These are phyloP conservation scores for Apiospora malaysiana DNA, from an alignment of 2,329 filamentous ascomycete genomes.

Conservation along the genomic window DNA sequence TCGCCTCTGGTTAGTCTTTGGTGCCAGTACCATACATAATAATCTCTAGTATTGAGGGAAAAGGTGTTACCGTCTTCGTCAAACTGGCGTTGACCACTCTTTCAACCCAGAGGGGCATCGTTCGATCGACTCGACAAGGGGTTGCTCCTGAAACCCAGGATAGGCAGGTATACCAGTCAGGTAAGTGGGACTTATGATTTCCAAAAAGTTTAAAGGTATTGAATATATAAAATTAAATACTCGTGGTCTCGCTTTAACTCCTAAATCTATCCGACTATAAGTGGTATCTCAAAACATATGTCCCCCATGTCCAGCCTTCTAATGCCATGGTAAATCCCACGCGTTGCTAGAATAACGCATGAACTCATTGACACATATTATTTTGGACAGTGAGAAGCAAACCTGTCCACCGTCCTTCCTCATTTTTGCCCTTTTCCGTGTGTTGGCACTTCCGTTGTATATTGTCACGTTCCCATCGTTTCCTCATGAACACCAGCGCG, in stretches of 20 bases:
- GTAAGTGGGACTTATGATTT: too few relatives aligned
- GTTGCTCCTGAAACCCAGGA: too few relatives aligned
- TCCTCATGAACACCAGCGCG: background rate
- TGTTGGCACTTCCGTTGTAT: background rate
- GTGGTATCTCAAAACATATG: slow-evolving; percentile 17
- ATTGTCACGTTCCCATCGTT: background rate
- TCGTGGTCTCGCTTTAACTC: slow-evolving; percentile 9
- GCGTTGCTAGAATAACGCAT: background rate
- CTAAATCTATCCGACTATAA: slow-evolving; percentile 16
- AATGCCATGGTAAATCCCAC: background rate
- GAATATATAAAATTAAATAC: background rate
- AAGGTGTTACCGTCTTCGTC: too few relatives aligned
- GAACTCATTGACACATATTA: background rate
- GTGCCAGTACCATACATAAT: too few relatives aligned
- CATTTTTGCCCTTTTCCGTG: background rate
- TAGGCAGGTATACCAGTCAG: too few relatives aligned
- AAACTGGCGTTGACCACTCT: too few relatives aligned
- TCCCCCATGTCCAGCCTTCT: background rate
- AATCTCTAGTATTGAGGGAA: too few relatives aligned
- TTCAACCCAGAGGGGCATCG: too few relatives aligned
- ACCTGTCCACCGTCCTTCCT: background rate
- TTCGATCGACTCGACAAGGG: too few relatives aligned
- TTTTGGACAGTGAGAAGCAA: background rate
- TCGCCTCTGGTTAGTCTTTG: too few relatives aligned
- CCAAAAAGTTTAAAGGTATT: too few relatives aligned